phyloP scores from a whole-genome alignment of 2,329 filamentous ascomycete species.

The Xylariaceae sp. region DNA sequence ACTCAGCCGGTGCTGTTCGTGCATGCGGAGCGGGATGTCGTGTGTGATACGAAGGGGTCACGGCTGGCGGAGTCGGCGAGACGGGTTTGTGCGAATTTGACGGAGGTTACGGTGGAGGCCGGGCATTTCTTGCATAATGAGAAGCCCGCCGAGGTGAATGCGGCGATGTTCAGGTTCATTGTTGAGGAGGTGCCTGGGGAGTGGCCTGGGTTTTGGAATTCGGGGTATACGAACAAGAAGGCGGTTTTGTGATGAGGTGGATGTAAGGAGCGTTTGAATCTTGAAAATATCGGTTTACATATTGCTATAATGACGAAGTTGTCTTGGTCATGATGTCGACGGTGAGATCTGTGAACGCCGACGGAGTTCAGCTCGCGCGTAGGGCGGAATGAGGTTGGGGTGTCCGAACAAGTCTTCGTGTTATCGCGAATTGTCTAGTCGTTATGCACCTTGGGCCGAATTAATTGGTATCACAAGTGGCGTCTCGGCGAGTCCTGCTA shows the following conservation, averaged over 20 bases:
- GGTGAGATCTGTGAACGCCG: no score
- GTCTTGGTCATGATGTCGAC: no score
- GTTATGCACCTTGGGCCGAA: no score
- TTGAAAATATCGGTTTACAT: no score
- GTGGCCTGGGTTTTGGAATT: constrained; percentile 22
- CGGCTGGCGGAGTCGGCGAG: constrained; percentile 34
- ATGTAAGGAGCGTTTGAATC: no score
- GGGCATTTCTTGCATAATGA: constrained; percentile 37
- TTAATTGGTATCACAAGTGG: no score
- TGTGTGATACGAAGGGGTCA: constrained; percentile 34
- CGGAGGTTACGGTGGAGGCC: constrained; percentile 32
- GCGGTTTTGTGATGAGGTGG: neutral
- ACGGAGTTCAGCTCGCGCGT: no score
- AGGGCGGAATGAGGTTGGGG: no score
- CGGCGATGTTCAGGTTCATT: constrained; percentile 24
- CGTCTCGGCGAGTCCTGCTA: no score
- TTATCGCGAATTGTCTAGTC: no score
- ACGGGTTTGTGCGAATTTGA: constrained; percentile 35
- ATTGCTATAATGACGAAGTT: no score
- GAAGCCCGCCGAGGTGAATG: constrained; percentile 23
- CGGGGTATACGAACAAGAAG: constrained; percentile 21
- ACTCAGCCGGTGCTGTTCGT: constrained; percentile 29
- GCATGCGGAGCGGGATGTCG: constrained; percentile 36
- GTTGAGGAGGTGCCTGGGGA: constrained; percentile 20
- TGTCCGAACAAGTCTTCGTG: no score